Evolutionary conservation across 2,329 filamentous ascomycete species (phyloP).

Genomic region (Talaromyces albobiverticillius): DNA sequence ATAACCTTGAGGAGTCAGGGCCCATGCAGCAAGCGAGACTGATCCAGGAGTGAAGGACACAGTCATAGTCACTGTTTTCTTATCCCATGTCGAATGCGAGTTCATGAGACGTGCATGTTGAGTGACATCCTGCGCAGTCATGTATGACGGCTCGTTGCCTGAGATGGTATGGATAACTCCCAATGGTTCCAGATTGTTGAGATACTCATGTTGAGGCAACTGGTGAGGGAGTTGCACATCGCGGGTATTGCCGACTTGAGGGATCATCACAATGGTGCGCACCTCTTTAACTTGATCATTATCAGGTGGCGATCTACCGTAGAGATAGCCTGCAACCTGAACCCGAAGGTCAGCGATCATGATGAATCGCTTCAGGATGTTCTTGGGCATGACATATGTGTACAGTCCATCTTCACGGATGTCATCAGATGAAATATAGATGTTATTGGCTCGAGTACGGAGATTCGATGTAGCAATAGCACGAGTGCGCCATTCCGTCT

Average conservation of each 20-base stretch:
- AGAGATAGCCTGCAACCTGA: constrained; percentile 93
- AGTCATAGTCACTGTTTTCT: constrained; percentile 90
- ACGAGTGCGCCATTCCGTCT: constrained; percentile 97
- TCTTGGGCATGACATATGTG: constrained; percentile 99
- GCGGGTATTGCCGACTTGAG: constrained; percentile 89
- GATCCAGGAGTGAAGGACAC: constrained; percentile 96
- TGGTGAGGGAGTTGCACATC: constrained; percentile 88
- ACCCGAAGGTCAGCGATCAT: constrained; percentile 94
- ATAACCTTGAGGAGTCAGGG: constrained; percentile 85
- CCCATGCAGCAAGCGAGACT: constrained; percentile 91
- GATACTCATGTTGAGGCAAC: constrained; percentile 86
- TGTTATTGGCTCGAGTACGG: constrained; percentile 91
- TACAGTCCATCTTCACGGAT: constrained; percentile 81
- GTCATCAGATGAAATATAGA: constrained; percentile 96
- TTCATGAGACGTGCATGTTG: constrained; percentile 90
- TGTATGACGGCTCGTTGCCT: constrained; percentile 92
- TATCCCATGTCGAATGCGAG: constrained; percentile 74
- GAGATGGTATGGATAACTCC: constrained; percentile 95
- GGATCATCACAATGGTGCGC: constrained; percentile 94
- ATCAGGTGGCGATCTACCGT: constrained; percentile 86
- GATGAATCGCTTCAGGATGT: constrained; percentile 97
- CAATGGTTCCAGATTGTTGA: constrained; percentile 81
- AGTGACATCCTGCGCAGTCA: constrained; percentile 92
- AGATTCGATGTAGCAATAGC: constrained; percentile 96
- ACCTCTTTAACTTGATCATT: constrained; percentile 98